Conservation (phyloP, 345 rosid genomes). For the Xanthoceras sorbifolium region DNA sequence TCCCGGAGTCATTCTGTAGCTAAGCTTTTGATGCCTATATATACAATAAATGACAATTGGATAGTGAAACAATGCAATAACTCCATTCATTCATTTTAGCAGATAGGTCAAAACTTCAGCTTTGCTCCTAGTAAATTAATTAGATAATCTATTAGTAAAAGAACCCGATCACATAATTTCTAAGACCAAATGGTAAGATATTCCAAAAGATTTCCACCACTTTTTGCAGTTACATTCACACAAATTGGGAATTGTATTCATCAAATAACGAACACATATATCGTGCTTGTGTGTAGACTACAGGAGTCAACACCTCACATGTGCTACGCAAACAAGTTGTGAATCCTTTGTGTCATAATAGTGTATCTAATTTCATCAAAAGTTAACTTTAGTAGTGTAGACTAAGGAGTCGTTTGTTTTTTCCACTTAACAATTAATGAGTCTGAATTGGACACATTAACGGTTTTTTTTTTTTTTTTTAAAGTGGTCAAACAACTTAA, state of each 20-base stretch:
- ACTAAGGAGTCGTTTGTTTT: too few relatives aligned
- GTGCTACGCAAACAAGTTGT: background rate
- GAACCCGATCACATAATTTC: background rate
- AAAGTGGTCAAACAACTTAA: too few relatives aligned
- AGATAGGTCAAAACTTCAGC: background rate
- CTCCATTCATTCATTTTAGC: background rate
- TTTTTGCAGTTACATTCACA: background rate
- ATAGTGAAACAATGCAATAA: background rate
- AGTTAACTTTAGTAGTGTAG: background rate
- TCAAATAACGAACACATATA: background rate
- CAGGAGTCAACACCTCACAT: background rate
- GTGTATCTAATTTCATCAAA: background rate
- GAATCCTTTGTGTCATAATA: background rate
- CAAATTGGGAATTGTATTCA: background rate
- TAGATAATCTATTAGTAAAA: background rate
- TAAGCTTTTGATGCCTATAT: constrained; percentile 68
- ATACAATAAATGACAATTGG: constrained; percentile 15
- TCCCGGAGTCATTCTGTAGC: constrained; percentile 66
- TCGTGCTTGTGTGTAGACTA: background rate
- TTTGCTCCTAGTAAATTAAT: background rate
- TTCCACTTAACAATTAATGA: too few relatives aligned
- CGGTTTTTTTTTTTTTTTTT: too few relatives aligned
- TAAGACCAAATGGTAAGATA: background rate
- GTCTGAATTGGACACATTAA: too few relatives aligned
- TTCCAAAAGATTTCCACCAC: background rate